Evolutionary conservation across 169 alveolate species (phyloP), one percentile per base, ranked within the genome.

Genomic region (Amoebophrya sp.): DNA sequence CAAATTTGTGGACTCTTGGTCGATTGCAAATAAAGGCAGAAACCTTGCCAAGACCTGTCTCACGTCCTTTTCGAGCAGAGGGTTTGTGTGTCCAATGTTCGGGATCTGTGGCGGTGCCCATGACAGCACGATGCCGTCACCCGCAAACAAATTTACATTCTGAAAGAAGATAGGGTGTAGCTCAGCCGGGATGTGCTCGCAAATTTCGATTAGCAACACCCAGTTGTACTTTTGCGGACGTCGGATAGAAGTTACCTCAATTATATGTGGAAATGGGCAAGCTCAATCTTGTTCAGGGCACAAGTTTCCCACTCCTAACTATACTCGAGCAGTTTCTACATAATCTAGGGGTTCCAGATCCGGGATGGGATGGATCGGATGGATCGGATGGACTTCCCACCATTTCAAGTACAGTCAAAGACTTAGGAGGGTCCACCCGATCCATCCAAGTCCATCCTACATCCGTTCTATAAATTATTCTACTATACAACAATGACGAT

Each of bases 151-250:
- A 36, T 18, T 18, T 29, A 65, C 83, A 26, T 65, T 65, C 83
- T 65, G 83, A 18, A 65, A 65, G 83, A 65, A 65, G 33, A 65
- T 65, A 6, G 83, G 83, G 83, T 65, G 83, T 36, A 65, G 26
- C 83, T 65, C 83, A 29, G 83, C 83, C 36, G 83, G 83, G 33
- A 65, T 65, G 83, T 65, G 83, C 83, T 65, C 83, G 83, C 83
- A 65, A 18, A 65, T 65, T 26, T 65, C 83, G 39, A 65, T 29
- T 0, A 65, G 83, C 33, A 65, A 18, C 2, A 65, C 83, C 83
- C 83, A 65, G 83, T 65, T 65, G 83, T 65, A 36, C 83, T 65
- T 65, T 36, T 6, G 36, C 36, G 83, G 36, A 26, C 83, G 83
- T 1, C 83, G 83, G 83, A 65, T 65, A 36, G 83, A 65, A 36